Evolutionary conservation across 2,329 filamentous ascomycete species (phyloP).

Genomic region (Colletotrichum truncatum): DNA sequence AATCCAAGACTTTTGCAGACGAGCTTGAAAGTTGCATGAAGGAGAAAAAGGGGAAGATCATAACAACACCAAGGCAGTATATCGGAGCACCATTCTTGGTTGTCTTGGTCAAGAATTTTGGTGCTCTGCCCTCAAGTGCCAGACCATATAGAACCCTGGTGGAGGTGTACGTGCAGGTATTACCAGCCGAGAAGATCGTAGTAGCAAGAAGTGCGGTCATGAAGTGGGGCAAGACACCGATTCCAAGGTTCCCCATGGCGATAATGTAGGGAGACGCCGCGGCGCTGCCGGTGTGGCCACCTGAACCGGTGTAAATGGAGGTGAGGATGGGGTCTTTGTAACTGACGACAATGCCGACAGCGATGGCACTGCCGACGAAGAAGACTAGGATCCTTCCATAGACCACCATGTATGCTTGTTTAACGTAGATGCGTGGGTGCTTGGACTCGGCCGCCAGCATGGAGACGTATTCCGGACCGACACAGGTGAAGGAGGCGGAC

Average conservation of each 20-base stretch:
- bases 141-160: slow-evolving; percentile 64
- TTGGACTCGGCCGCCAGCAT: slow-evolving; percentile 76
- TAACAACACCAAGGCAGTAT: slow-evolving; percentile 13
- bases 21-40: slow-evolving; percentile 38
- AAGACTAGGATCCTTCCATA: slow-evolving; percentile 78
- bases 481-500: slow-evolving; percentile 69
- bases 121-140: slow-evolving; percentile 60
- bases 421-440: slow-evolving; percentile 70
- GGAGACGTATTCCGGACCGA: slow-evolving; percentile 74
- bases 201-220: slow-evolving; percentile 68
- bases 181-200: slow-evolving; percentile 69
- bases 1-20: slow-evolving; percentile 73
- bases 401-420: slow-evolving; percentile 76
- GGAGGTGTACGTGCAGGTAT: slow-evolving; percentile 66
- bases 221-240: slow-evolving; percentile 68
- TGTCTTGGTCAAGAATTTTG: slow-evolving; percentile 38
- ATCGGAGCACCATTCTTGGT: slow-evolving; percentile 42
- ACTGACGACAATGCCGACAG: slow-evolving; percentile 72
- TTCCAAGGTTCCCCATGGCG: slow-evolving; percentile 67
- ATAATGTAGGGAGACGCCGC: slow-evolving; percentile 70
- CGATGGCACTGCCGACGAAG: slow-evolving; percentile 75
- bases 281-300: slow-evolving; percentile 50
- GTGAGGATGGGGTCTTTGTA: slow-evolving; percentile 52
- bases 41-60: background rate
- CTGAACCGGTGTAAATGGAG: slow-evolving; percentile 31